phyloP scores from a whole-genome alignment of 129 eudicot genomes.

The Smallanthus sonchifolius region DNA sequence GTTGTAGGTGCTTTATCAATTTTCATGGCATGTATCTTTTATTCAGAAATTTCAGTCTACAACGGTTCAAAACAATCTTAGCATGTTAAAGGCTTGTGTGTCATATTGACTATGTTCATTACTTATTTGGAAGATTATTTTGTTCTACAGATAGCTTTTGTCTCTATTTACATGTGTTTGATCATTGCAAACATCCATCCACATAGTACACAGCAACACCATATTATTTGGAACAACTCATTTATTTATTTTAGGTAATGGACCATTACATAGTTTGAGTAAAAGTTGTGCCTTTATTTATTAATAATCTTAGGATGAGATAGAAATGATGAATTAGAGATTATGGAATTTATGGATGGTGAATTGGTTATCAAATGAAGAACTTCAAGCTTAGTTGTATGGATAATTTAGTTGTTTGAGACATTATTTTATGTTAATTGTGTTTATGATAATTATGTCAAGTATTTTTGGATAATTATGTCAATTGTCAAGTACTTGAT shows the following conservation, averaged over 20 bases:
- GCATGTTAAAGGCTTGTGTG: conserved; percentile 10
- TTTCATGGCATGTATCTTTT: conserved; percentile 41
- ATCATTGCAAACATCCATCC: neutral
- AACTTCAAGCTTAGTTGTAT: too few relatives aligned
- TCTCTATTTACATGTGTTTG: neutral
- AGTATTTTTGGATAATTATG: too few relatives aligned
- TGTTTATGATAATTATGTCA: too few relatives aligned
- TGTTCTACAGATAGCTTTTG: conserved; percentile 1
- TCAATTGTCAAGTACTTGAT: too few relatives aligned
- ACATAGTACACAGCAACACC: neutral
- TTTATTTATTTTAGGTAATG: neutral
- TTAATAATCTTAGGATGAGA: too few relatives aligned
- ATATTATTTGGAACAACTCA: neutral
- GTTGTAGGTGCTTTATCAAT: conserved; percentile 54
- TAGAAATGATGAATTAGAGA: too few relatives aligned
- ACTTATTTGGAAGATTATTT: neutral
- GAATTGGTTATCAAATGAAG: too few relatives aligned
- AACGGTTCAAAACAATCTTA: conserved; percentile 39
- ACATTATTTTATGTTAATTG: too few relatives aligned
- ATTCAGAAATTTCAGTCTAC: conserved; percentile 21
- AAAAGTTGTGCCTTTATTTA: too few relatives aligned
- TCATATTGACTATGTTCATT: neutral
- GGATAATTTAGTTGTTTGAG: too few relatives aligned
- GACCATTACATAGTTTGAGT: neutral
- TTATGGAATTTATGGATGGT: too few relatives aligned